Evolutionary conservation across 352 stramenopile genomes (phyloP), one percentile per base, ranked within the genome.

Genomic region (Phytophthora parvispora): DNA sequence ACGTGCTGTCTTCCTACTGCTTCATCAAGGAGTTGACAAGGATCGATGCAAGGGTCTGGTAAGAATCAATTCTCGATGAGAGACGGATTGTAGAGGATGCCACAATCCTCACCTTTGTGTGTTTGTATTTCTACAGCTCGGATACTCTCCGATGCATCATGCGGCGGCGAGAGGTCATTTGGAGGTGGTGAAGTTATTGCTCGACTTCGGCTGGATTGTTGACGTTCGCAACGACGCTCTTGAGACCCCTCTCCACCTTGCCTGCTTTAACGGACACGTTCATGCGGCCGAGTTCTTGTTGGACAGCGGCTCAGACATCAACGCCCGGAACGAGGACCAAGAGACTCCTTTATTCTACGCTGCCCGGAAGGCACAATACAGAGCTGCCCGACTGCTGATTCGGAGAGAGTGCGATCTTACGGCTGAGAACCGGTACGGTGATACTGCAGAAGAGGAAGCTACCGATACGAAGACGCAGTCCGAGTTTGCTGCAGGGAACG

Each of bases 341-440:
- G 89, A 96, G 60, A 90, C 89, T 0, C 67, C 87, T 15, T 58
- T 96, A 6, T 94, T 95, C 38, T 95, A 92, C 50, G 87, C 87
- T 13, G 74, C 87, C 13, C 74, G 87, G 2, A 95, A 94, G 60
- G 75, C 78, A 27, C 80, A 91, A 29, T 79, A 90, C 52, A 75
- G 81, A 52, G 60, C 89, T 22, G 85, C 92, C 40, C 77, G 86
- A 4, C 59, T 94, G 20, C 71, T 95, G 6, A 70, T 94, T 18
- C 75, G 79, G 7, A 75, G 79, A n/a, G 89, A 94, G 47, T 91
- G 85, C 50, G 74, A 94, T 27, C 60, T 87, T 42, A 38, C 22
- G 6, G 55, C 65, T 10, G 63, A 68, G 54, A 94, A 95, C 56
- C 76, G 83, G 13, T 95, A 89, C 58, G 85, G 84, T 0, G 89